Conservation (phyloP, 2,329 filamentous ascomycete species). For the Sporothrix schenckii region DNA sequence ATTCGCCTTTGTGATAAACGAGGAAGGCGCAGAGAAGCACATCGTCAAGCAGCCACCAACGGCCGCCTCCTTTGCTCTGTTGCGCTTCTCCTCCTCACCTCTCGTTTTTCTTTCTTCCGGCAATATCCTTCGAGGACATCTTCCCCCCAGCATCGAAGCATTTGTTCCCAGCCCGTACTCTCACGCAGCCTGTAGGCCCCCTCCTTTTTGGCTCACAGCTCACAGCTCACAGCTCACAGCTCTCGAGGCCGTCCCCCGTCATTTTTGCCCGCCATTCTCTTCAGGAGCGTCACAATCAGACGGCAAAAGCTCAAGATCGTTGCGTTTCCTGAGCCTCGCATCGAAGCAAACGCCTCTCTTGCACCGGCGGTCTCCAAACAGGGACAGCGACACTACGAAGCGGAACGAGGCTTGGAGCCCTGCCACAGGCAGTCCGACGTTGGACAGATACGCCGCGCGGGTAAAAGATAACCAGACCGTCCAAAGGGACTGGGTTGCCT, state of each 20-base stretch:
- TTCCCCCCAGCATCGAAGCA: neutral
- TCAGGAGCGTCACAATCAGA: neutral
- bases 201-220: conserved; percentile 5
- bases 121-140: neutral
- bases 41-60: neutral
- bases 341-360: no score
- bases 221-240: neutral
- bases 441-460: neutral
- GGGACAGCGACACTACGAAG: neutral
- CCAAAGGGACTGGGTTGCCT: conserved; percentile 10
- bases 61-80: neutral
- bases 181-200: neutral
- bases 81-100: neutral
- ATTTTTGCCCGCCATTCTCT: neutral
- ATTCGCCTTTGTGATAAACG: neutral
- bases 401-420: neutral
- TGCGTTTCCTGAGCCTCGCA: neutral
- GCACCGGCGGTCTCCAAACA: neutral
- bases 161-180: neutral
- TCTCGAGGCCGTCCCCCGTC: neutral
- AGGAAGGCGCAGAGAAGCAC: conserved; percentile 8
- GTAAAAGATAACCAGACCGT: neutral
- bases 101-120: neutral
- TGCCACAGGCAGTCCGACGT: neutral
- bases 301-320: neutral